These are phyloP conservation scores for Colletotrichum theobromicola DNA, from an alignment of 2,329 filamentous ascomycete species.

Conservation along the genomic window DNA sequence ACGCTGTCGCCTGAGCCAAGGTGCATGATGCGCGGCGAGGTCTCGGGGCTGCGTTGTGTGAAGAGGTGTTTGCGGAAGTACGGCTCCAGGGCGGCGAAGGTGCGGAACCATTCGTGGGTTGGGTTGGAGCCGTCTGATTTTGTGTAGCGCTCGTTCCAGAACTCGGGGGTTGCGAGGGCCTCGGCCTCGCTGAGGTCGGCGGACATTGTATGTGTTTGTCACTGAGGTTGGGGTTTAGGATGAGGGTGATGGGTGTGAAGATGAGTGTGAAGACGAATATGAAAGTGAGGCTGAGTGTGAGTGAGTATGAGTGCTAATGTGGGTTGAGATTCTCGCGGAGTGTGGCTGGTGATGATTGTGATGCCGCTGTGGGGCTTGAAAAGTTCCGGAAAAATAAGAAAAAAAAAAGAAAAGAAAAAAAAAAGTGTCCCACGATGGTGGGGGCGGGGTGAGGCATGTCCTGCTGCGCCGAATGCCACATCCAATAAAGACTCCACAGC, in stretches of 20 bases:
- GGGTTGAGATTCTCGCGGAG: background rate
- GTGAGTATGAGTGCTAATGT: background rate
- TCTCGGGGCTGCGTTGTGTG: conserved; percentile 21
- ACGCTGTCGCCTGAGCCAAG: conserved; percentile 65
- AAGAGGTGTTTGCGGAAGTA: conserved; percentile 54
- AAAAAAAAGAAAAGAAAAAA: background rate
- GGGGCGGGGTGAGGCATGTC: background rate
- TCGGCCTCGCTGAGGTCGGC: conserved; percentile 8
- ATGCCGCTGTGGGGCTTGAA: background rate
- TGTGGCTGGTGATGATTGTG: background rate
- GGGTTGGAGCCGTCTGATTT: conserved; percentile 40
- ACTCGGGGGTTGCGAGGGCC: conserved; percentile 44
- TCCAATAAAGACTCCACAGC: background rate
- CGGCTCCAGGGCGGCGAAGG: conserved; percentile 49
- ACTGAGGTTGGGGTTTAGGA: background rate
- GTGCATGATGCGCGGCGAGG: conserved; percentile 53
- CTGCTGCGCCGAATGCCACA: no score
- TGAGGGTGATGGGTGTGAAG: background rate
- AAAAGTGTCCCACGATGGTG: background rate
- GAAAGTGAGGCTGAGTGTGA: background rate
- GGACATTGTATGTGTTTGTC: background rate
- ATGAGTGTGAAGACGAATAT: background rate
- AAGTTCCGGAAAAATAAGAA: background rate
- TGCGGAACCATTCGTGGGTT: conserved; percentile 60
- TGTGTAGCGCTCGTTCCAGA: conserved; percentile 56